Percentiles rank a stretch among this genome's conserved stretches.
phyloP scores from a whole-genome alignment of 2,329 filamentous ascomycete genomes.

The Phaeosphaeriaceae sp. region DNA sequence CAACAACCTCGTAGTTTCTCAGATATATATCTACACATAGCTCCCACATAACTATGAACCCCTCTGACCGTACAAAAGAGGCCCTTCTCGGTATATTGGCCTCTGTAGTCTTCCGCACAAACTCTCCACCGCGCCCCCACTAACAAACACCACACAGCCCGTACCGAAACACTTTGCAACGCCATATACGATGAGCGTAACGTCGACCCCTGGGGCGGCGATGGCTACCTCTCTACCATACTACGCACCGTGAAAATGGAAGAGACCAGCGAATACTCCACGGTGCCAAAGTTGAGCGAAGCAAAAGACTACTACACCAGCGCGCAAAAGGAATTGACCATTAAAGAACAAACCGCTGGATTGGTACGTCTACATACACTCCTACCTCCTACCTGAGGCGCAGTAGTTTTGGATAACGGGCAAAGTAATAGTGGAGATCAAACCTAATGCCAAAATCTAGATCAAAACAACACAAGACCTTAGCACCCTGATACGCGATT shows the following conservation, averaged over 20 bases:
- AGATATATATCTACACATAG: too few species aligned
- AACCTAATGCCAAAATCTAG: constrained; percentile 28
- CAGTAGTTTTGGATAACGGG: not conserved
- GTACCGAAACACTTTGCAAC: constrained; percentile 49
- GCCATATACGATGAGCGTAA: constrained; percentile 55
- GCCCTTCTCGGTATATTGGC: constrained; percentile 43
- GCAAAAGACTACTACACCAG: constrained; percentile 61
- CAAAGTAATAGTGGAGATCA: not conserved
- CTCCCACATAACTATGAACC: constrained; percentile 45
- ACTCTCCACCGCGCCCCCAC: not conserved
- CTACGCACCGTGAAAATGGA: constrained; percentile 59
- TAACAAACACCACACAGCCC: constrained; percentile 33
- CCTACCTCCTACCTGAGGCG: not conserved
- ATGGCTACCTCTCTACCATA: constrained; percentile 59
- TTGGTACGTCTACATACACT: constrained; percentile 52
- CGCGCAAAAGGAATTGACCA: constrained; percentile 63
- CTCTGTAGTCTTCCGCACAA: not conserved
- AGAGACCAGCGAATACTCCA: constrained; percentile 38
- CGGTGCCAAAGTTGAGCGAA: constrained; percentile 11
- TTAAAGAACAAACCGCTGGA: constrained; percentile 64
- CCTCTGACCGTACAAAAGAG: constrained; percentile 51
- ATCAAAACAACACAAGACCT: constrained; percentile 68
- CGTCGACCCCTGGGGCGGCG: constrained; percentile 27
- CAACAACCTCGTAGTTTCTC: too few species aligned
- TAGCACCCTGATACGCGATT: constrained; percentile 63